Conservation (phyloP, 345 rosid species). For the Corymbia maculata region DNA sequence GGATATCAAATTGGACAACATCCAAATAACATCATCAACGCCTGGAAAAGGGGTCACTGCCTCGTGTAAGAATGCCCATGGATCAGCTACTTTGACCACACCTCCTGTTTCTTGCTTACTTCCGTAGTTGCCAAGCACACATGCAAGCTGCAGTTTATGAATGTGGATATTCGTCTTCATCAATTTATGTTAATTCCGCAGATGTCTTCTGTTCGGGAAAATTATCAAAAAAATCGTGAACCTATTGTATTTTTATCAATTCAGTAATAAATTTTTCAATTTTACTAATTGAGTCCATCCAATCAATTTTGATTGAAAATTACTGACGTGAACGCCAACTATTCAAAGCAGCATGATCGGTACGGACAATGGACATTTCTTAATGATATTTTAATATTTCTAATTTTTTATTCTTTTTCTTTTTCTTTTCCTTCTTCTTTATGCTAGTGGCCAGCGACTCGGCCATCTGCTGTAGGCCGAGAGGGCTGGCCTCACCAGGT, state of each 20-base stretch:
- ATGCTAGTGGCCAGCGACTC: too few species aligned
- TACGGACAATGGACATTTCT: too few species aligned
- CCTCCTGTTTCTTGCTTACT: neutral
- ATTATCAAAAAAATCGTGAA: too few species aligned
- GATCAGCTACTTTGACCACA: neutral
- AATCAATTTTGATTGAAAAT: too few species aligned
- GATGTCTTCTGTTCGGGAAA: neutral
- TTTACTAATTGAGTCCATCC: too few species aligned
- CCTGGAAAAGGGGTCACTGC: neutral
- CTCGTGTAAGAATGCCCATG: slow-evolving; percentile 12
- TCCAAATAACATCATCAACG: slow-evolving; percentile 1
- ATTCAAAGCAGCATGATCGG: too few species aligned
- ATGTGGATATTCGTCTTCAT: neutral
- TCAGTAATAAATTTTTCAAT: neutral
- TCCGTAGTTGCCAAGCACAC: too few species aligned
- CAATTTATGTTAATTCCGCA: neutral
- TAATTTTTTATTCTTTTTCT: too few species aligned
- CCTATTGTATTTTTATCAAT: neutral
- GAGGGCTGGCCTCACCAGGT: too few species aligned
- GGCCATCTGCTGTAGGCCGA: too few species aligned
- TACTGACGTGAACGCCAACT: accelerated
- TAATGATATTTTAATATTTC: too few species aligned
- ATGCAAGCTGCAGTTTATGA: neutral
- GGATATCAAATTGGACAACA: neutral
- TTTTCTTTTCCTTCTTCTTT: too few species aligned